Base-by-base conservation (phyloP, 1,284 basidiomycete species). In the Neolentinus lepideus region DNA sequence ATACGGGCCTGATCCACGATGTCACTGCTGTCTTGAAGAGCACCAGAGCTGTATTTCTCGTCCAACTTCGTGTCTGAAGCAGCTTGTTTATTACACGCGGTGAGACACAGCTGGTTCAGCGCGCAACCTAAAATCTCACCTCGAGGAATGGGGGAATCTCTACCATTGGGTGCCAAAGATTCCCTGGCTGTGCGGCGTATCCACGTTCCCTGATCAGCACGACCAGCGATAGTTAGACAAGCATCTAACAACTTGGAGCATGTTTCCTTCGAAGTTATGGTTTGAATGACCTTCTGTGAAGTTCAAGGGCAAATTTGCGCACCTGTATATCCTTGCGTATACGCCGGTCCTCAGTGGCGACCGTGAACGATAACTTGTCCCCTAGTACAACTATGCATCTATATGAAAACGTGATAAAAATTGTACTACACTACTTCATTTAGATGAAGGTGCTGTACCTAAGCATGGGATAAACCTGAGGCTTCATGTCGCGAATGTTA, bases 261-360 rank as follows among this genome's bases (percentile, higher is more conserved):
- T 0, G 81, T 86, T 58, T 99, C 96, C 80, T 90, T 57, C 8
- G 53, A 8, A 25, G 19, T 46, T 21, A 19, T 12, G 11, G n/a
- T 50, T 31, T 55, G 45, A 19, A 9, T 26, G 3, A 51, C 19
- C 19, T 4, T 54, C n/a, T 43, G 27, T 2, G 19, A 46, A 27
- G 22, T 22, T 24, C 8, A 9, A 59, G 12, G 12, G 29, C 12
- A 4, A 6, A 4, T 26, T 10, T 19, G 57, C 62, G 43, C 61
- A 84, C 88, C 75, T 96, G 94, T 16, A 98, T 73, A 58, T 99
- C 96, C 63, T 93, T 90, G n/a, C 90, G 83, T 55, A 94, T 74
- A 21, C 91, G 80, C 19, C 85, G 81, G 69, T 99, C 96, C 58
- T 98, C 96, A 67, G 96, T 79, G 0, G 92, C 90, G 2, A 88